phyloP scores from a whole-genome alignment of 139 green algal species.

The Chlamydomonas sp. region DNA sequence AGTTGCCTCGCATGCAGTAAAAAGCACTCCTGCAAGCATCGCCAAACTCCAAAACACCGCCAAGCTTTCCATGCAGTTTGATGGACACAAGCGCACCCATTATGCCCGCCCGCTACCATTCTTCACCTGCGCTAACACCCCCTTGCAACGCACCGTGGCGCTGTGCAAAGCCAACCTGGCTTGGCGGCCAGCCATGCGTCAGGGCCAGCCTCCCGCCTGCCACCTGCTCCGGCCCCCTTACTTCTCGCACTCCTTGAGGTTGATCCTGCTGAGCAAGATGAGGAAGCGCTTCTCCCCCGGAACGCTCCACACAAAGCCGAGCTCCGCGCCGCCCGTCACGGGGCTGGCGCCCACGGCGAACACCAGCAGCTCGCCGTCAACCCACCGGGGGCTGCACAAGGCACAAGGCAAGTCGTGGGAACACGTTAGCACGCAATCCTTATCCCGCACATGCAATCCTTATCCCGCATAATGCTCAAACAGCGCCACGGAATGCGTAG shows the following conservation, averaged over 20 bases:
- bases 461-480: too few relatives aligned
- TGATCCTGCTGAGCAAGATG: constrained; percentile 74
- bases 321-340: constrained; percentile 66
- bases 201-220: too few relatives aligned
- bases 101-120: too few relatives aligned
- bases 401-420: neutral
- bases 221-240: neutral
- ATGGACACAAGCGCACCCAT: too few relatives aligned
- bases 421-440: neutral
- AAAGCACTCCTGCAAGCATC: too few relatives aligned
- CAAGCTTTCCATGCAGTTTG: too few relatives aligned
- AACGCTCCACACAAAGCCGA: constrained; percentile 92
- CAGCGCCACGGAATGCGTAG: neutral
- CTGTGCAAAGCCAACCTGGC: too few relatives aligned
- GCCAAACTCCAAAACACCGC: too few relatives aligned
- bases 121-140: too few relatives aligned
- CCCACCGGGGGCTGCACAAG: constrained; percentile 72
- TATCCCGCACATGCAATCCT: neutral
- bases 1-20: too few relatives aligned
- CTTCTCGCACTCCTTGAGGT: constrained; percentile 42
- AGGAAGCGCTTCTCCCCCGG: constrained; percentile 74
- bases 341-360: constrained; percentile 60
- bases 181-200: too few relatives aligned
- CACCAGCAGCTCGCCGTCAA: constrained; percentile 93
- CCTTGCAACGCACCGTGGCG: too few relatives aligned